Evolutionary conservation across 2,329 filamentous ascomycete genomes (phyloP).

Genomic region (Monosporascus sp.): DNA sequence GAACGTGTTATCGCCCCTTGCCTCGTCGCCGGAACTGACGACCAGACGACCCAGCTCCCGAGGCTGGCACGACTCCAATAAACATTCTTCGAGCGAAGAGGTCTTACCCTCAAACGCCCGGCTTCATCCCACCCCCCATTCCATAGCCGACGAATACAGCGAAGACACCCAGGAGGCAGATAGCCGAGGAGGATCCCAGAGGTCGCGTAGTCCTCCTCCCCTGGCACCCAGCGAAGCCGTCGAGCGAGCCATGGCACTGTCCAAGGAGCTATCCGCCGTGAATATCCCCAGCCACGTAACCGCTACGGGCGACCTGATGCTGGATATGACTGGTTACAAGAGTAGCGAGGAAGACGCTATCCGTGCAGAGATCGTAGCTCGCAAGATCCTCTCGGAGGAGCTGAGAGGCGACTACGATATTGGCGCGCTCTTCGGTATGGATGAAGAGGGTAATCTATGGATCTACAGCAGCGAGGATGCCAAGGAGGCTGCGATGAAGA

Average conservation of each 20-base stretch:
- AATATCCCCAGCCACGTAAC: constrained; percentile 95
- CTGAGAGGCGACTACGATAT: constrained; percentile 95
- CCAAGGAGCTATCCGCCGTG: constrained; percentile 78
- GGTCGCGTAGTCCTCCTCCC: constrained; percentile 74
- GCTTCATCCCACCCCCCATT: constrained; percentile 13
- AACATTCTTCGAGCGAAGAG: constrained; percentile 49
- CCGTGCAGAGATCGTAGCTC: constrained; percentile 85
- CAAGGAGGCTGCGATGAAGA: constrained; percentile 78
- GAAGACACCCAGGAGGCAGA: constrained; percentile 34
- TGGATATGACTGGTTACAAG: constrained; percentile 97
- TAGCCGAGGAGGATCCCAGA: constrained; percentile 38
- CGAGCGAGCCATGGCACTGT: constrained; percentile 76
- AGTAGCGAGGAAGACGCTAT: constrained; percentile 88
- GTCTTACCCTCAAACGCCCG: constrained; percentile 45
- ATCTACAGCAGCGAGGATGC: constrained; percentile 98
- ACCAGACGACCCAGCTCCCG: constrained; percentile 41
- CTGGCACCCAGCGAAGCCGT: constrained; percentile 70
- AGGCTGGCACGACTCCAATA: constrained; percentile 43
- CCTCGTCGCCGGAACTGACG: constrained; percentile 46
- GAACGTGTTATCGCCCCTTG: constrained; percentile 44
- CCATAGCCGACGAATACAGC: constrained; percentile 24
- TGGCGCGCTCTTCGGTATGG: constrained; percentile 87
- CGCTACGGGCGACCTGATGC: constrained; percentile 87
- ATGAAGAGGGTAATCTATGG: constrained; percentile 97
- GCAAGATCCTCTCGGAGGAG: constrained; percentile 88